phyloP scores from a whole-genome alignment of 495 filamentous ascomycete genomes.

The Letharia columbiana region DNA sequence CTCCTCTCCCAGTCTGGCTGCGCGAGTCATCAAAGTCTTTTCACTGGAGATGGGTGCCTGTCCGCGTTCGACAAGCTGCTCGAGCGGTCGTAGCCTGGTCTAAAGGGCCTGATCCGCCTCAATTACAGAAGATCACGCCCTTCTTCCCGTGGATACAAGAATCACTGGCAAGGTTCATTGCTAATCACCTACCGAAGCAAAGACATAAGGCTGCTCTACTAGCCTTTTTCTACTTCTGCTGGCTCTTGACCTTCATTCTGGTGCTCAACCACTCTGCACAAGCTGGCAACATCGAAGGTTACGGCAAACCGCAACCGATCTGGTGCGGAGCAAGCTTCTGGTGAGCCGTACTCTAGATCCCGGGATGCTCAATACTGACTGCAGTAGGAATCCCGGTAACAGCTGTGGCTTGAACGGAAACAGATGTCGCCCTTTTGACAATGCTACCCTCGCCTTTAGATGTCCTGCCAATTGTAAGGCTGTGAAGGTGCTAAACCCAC shows the following conservation, averaged over 20 bases:
- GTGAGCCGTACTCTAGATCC: constrained; percentile 30
- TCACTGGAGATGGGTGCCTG: constrained; percentile 45
- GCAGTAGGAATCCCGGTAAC: constrained; percentile 58
- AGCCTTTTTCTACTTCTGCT: constrained; percentile 53
- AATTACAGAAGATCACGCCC: constrained; percentile 56
- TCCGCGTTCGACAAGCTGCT: constrained; percentile 41
- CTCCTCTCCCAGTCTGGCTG: constrained; percentile 41
- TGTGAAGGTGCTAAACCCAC: constrained; percentile 57
- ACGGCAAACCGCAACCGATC: constrained; percentile 55
- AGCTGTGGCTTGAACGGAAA: constrained; percentile 72
- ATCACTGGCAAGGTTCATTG: constrained; percentile 54
- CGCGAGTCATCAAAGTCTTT: constrained; percentile 47
- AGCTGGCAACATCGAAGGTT: constrained; percentile 58
- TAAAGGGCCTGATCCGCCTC: constrained; percentile 60
- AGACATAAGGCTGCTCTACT: constrained; percentile 51
- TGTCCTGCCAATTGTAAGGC: constrained; percentile 70
- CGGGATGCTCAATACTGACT: background rate
- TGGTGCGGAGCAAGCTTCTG: constrained; percentile 57
- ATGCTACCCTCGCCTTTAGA: constrained; percentile 60
- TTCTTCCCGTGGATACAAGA: constrained; percentile 62
- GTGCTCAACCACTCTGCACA: constrained; percentile 56
- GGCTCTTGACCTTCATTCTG: constrained; percentile 64
- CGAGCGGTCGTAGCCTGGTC: constrained; percentile 52
- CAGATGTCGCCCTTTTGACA: constrained; percentile 70
- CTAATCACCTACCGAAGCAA: constrained; percentile 54